These are phyloP conservation scores for Sporothrix mexicana DNA, from an alignment of 2,329 filamentous ascomycete species.

Conservation along the genomic window DNA sequence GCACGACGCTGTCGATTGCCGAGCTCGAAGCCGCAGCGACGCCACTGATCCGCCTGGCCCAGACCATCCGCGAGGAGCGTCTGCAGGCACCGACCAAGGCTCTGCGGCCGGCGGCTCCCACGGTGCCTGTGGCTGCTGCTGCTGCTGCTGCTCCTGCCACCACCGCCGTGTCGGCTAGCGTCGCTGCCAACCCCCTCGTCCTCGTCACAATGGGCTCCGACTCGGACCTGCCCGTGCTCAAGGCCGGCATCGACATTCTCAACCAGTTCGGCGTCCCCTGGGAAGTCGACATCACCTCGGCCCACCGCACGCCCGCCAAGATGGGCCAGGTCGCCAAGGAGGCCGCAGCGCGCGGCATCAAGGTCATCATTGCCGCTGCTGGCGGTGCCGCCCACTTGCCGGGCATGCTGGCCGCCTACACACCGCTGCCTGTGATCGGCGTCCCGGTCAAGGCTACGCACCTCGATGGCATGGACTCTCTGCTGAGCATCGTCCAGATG, in stretches of 20 bases:
- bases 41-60: constrained; percentile 70
- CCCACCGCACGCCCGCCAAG: constrained; percentile 73
- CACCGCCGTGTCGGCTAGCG: background rate
- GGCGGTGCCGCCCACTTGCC: constrained; percentile 76
- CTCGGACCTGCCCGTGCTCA: constrained; percentile 73
- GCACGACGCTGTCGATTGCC: constrained; percentile 64
- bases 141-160: constrained; percentile 28
- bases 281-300: constrained; percentile 77
- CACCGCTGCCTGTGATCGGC: constrained; percentile 75
- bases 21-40: constrained; percentile 66
- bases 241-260: constrained; percentile 69
- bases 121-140: background rate
- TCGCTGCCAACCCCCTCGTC: constrained; percentile 60
- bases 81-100: constrained; percentile 50
- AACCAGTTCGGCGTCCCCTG: constrained; percentile 74
- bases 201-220: constrained; percentile 86
- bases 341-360: constrained; percentile 69
- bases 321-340: constrained; percentile 71
- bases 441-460: constrained; percentile 77
- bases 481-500: constrained; percentile 80
- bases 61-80: constrained; percentile 63
- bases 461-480: constrained; percentile 72
- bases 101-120: constrained; percentile 45
- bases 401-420: constrained; percentile 76
- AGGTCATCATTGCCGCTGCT: constrained; percentile 76